These are phyloP conservation scores for Scenedesmus sp. DNA, from an alignment of 163 green algal species.

Conservation along the genomic window DNA sequence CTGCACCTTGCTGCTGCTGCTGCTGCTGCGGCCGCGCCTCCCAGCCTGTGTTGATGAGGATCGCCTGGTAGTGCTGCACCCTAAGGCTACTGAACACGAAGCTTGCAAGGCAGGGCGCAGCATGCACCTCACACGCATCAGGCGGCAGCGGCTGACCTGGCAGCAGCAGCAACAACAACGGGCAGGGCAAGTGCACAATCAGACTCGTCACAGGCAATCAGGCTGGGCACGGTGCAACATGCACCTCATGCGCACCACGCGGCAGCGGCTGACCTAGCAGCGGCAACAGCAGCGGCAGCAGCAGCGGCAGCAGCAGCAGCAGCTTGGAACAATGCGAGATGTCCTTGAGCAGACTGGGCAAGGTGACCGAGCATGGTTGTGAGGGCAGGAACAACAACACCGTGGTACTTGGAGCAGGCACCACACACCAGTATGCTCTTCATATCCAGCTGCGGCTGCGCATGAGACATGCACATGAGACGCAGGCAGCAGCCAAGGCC, in stretches of 20 bases:
- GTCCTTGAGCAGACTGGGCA: background rate
- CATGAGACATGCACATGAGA: too few relatives aligned
- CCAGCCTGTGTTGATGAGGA: conserved; percentile 87
- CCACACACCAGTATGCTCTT: too few relatives aligned
- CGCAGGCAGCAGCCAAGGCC: too few relatives aligned
- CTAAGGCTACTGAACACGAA: conserved; percentile 52
- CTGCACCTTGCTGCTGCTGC: conserved; percentile 39
- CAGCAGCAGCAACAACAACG: background rate
- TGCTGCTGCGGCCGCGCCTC: conserved; percentile 51
- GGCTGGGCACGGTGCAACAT: too few relatives aligned
- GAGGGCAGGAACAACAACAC: too few relatives aligned
- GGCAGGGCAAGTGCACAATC: background rate
- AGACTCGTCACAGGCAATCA: too few relatives aligned
- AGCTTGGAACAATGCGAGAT: too few relatives aligned
- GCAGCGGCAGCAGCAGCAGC: background rate
- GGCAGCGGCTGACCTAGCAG: too few relatives aligned
- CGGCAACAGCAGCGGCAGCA: background rate
- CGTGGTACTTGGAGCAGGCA: too few relatives aligned
- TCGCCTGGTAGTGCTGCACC: conserved; percentile 61
- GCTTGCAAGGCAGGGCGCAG: conserved; percentile 19
- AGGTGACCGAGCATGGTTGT: background rate
- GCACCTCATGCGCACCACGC: too few relatives aligned
- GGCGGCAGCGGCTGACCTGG: background rate
- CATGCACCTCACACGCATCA: conserved; percentile 36
- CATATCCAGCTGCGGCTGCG: too few relatives aligned